Conservation (phyloP, 495 filamentous ascomycete species). For the Lasiosphaeria miniovina region DNA sequence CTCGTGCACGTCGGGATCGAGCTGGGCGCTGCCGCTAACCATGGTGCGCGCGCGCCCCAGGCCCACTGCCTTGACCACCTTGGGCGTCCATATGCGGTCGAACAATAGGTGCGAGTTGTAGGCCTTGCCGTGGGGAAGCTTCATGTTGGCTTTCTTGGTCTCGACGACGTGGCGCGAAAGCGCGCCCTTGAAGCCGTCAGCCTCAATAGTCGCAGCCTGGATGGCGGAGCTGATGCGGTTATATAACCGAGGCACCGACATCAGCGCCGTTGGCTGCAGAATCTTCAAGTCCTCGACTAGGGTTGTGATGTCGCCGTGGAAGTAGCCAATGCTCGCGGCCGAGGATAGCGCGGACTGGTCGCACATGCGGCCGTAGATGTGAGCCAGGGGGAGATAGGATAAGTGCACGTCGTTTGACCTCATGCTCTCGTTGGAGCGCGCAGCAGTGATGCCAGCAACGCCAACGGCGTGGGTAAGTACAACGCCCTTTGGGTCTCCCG, state of each 20-base stretch:
- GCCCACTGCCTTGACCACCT: conserved; percentile 77
- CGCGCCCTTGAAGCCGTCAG: conserved; percentile 76
- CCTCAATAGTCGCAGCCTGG: conserved; percentile 70
- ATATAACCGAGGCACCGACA: conserved; percentile 87
- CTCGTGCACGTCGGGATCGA: conserved; percentile 81
- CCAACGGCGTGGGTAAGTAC: conserved; percentile 80
- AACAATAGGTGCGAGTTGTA: conserved; percentile 82
- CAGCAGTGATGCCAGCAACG: conserved; percentile 64
- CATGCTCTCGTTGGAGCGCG: conserved; percentile 51
- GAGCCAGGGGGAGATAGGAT: conserved; percentile 91
- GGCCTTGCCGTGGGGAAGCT: conserved; percentile 63
- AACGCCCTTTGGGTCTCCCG: conserved; percentile 91
- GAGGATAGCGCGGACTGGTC: conserved; percentile 74
- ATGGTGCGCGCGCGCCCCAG: conserved; percentile 69
- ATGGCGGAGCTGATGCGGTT: conserved; percentile 86
- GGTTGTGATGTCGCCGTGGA: conserved; percentile 85
- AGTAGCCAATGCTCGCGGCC: conserved; percentile 83
- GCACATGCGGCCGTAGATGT: conserved; percentile 83
- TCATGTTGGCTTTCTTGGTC: conserved; percentile 75
- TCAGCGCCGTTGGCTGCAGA: conserved; percentile 76
- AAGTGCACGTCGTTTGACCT: conserved; percentile 56
- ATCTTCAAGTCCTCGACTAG: conserved; percentile 90
- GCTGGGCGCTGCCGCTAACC: conserved; percentile 86
- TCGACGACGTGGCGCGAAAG: conserved; percentile 76
- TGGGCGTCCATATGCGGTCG: conserved; percentile 90